Percentiles rank a stretch among this genome's conserved stretches.
Conservation (phyloP, 345 rosid species). For the Murraya koenigii region DNA sequence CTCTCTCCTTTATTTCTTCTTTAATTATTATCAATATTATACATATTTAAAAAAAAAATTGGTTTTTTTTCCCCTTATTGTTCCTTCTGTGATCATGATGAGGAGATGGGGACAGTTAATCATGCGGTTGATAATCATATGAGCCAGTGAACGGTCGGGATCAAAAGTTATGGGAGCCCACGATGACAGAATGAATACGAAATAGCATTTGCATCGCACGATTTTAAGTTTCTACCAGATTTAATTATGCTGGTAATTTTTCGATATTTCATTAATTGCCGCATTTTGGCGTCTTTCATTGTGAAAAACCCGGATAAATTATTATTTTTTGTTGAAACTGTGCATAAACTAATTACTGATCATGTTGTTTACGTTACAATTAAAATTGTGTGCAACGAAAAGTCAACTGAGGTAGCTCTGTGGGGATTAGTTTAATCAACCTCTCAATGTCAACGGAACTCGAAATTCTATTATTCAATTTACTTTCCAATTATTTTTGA, state of each 20-base stretch:
- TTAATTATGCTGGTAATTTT: background rate
- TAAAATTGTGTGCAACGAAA: background rate
- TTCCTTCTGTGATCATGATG: background rate
- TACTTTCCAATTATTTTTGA: too few relatives aligned
- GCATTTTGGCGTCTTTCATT: background rate
- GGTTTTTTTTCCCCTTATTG: background rate
- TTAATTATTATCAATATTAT: background rate
- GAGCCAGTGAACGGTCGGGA: background rate
- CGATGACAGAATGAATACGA: too few relatives aligned
- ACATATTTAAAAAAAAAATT: background rate
- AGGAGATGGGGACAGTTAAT: background rate
- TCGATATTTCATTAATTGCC: background rate
- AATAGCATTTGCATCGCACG: background rate
- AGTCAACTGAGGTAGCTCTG: background rate
- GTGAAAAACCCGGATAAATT: background rate
- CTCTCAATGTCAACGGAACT: background rate
- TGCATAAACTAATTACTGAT: too few relatives aligned
- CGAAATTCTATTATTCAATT: background rate
- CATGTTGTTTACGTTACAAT: background rate
- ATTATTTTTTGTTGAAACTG: too few relatives aligned
- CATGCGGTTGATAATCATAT: background rate
- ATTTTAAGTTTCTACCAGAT: background rate
- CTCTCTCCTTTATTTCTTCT: background rate
- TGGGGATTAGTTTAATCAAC: background rate
- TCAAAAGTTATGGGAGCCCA: background rate